Conservation (phyloP, 176 grass and related monocot genomes). For the Oryza glumipatula region DNA sequence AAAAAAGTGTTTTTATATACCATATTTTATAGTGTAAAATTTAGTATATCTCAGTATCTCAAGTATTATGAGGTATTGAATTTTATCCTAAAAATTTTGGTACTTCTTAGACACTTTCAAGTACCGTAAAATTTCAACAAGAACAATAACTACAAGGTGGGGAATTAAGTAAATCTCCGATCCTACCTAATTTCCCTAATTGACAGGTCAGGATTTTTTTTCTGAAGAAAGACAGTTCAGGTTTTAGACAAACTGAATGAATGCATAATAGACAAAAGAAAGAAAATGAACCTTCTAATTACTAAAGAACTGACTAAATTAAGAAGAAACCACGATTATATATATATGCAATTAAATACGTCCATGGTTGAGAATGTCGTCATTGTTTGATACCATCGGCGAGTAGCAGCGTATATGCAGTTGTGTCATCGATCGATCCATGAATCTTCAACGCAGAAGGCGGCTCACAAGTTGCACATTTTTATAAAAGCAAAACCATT, state of each 20-base stretch:
- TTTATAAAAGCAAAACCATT: not conserved
- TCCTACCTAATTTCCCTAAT: not conserved
- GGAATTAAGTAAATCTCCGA: not conserved
- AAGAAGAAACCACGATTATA: not conserved
- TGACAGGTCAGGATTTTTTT: not conserved
- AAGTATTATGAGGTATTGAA: no score
- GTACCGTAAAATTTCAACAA: no score
- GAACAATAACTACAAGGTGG: not conserved
- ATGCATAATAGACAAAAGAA: not conserved
- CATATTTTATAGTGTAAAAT: no score
- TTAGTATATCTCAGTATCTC: no score
- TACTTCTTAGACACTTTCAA: no score
- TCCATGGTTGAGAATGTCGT: not conserved
- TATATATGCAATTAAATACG: not conserved
- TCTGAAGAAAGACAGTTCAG: not conserved
- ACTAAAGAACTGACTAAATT: not conserved
- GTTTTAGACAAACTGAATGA: no score
- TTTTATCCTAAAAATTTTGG: no score
- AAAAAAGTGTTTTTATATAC: no score
- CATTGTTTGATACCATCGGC: conserved; percentile 4
- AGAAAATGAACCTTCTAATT: not conserved
- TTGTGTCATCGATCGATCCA: not conserved
- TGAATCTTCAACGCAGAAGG: conserved; percentile 5
- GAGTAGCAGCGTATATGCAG: not conserved
- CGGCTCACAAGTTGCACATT: not conserved